A percentile compares a stretch with the other conserved stretches of the same genome.
Conservation (phyloP, 495 filamentous ascomycete genomes). For the Aspergillus hancockii region DNA sequence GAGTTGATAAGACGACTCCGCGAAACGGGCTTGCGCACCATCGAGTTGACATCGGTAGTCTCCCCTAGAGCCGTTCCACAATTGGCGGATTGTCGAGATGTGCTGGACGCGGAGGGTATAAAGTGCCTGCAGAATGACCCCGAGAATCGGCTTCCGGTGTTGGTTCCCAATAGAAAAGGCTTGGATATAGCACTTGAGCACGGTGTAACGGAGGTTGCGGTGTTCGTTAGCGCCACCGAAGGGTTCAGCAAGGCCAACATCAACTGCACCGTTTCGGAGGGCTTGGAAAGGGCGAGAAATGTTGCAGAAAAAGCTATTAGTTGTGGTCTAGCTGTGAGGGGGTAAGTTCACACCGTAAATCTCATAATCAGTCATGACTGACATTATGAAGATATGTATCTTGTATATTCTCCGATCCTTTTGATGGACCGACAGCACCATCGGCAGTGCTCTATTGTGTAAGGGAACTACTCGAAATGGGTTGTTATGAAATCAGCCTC, state of each 20-base stretch:
- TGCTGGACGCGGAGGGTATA: constrained; percentile 22
- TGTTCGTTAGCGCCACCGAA: constrained; percentile 46
- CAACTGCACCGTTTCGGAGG: constrained; percentile 40
- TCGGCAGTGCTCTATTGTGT: constrained; percentile 36
- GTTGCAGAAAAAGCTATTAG: constrained; percentile 26
- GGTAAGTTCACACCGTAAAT: constrained; percentile 26
- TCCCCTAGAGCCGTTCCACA: constrained; percentile 45
- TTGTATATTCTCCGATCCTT: constrained; percentile 46
- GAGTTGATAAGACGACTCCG: constrained; percentile 39
- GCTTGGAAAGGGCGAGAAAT: constrained; percentile 26
- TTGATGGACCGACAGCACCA: constrained; percentile 34
- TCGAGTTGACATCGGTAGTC: constrained; percentile 48
- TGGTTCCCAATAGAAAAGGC: constrained; percentile 46
- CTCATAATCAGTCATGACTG: background rate
- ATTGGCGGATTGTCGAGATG: constrained; percentile 39
- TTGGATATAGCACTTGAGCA: constrained; percentile 34
- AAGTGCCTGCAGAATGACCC: constrained; percentile 9
- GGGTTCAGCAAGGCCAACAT: constrained; percentile 48
- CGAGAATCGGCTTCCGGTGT: constrained; percentile 31
- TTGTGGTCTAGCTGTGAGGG: constrained; percentile 33
- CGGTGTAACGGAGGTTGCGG: constrained; percentile 38
- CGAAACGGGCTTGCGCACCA: constrained; percentile 31
- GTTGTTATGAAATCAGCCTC: constrained; percentile 48
- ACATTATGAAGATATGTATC: constrained; percentile 39
- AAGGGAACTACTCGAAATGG: constrained; percentile 33